phyloP scores from a whole-genome alignment of 495 filamentous ascomycete species.

The Talaromyces adpressus region DNA sequence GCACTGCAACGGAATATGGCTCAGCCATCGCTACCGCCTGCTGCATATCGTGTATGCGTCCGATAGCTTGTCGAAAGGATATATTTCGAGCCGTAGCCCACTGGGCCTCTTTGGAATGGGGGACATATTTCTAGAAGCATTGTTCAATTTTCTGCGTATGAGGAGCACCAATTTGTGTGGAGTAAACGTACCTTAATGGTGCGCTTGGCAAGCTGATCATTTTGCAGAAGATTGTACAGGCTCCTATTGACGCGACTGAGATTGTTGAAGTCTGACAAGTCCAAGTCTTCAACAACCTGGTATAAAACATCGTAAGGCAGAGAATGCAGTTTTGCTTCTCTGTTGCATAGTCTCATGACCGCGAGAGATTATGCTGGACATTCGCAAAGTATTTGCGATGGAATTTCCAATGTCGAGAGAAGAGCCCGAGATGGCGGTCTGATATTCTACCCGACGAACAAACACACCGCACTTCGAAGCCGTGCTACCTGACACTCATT shows the following conservation, averaged over 20 bases:
- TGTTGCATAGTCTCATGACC: slow-evolving; percentile 16
- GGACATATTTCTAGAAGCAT: slow-evolving; percentile 41
- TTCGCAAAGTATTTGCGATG: not conserved
- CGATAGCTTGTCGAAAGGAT: slow-evolving; percentile 48
- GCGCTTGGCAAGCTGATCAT: slow-evolving; percentile 54
- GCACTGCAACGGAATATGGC: slow-evolving; percentile 53
- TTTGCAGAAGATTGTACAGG: slow-evolving; percentile 46
- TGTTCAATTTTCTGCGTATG: slow-evolving; percentile 2
- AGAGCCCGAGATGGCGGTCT: not conserved
- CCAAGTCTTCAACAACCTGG: slow-evolving; percentile 42
- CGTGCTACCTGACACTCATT: not conserved
- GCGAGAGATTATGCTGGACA: not conserved
- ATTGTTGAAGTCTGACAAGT: slow-evolving; percentile 34
- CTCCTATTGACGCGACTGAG: slow-evolving; percentile 44
- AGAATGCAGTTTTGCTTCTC: slow-evolving; percentile 21
- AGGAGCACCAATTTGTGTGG: not conserved
- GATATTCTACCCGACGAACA: not conserved
- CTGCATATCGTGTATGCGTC: slow-evolving; percentile 52
- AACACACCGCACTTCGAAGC: not conserved
- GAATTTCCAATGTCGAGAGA: not conserved
- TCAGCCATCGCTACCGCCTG: slow-evolving; percentile 54
- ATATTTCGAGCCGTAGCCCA: slow-evolving; percentile 37
- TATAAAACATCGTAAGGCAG: slow-evolving; percentile 61
- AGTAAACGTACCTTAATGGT: slow-evolving; percentile 47
- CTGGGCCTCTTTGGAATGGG: slow-evolving; percentile 50